Base-by-base conservation (phyloP, 108 stramenopile species). In the Conticribra weissflogii region DNA sequence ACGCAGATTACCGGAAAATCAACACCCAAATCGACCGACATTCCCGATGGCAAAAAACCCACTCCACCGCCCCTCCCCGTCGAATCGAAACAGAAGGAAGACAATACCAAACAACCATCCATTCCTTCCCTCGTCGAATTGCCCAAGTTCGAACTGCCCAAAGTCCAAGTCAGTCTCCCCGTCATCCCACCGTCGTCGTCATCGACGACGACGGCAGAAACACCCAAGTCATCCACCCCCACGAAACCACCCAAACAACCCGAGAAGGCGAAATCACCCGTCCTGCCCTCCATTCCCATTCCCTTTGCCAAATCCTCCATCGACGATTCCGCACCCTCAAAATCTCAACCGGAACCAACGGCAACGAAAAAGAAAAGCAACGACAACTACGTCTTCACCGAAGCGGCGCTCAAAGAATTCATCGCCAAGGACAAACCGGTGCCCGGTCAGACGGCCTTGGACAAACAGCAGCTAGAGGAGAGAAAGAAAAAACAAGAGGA, bases 121-220 rank as follows among this genome's bases (percentile, higher is more conserved):
- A 41, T 48, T 14, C 30, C 78, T 22, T 81, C 84, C 34, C 71
- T 81, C 24, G 17, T 85, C 9, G 86, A 86, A 56, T 25, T 70
- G 50, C 86, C 86, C 19, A 88, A 85, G 74, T 31, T 82, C 53
- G 50, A 59, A 7, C 22, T 81, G 8, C 81, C 81, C 47, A 85
- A 85, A 67, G 53, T 85, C 68, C 56, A 74, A 15, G 29, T 59
- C 16, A 59, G 51, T n/a, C 57, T 63, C 59, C 28, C 71, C 54
- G 28, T 41, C n/a, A n/a, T n/a, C n/a, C n/a, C n/a, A n/a, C n/a
- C n/a, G n/a, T n/a, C n/a, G n/a, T n/a, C n/a, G n/a, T n/a, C n/a
- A n/a, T n/a, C n/a, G n/a, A n/a, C n/a, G 32, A 28, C 56, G 51
- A 12, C 75, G 24, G 31, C 52, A n/a, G 55, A 47, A 46, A 65